These are phyloP conservation scores for Tylopilus sp. DNA, from an alignment of 1,284 basidiomycete genomes.

Conservation along the genomic window DNA sequence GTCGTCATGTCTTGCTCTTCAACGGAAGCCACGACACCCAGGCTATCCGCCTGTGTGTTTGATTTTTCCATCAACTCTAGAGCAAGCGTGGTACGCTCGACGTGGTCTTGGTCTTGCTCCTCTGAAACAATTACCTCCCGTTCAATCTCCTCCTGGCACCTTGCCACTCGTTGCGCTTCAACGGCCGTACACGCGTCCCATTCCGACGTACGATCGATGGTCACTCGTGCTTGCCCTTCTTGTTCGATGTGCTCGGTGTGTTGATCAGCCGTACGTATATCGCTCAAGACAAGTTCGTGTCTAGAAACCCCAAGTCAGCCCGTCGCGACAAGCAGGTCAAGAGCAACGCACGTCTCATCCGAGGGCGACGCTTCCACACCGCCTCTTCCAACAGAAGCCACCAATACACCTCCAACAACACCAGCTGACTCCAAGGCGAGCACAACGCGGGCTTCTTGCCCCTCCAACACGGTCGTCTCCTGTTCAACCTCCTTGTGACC, in stretches of 20 bases:
- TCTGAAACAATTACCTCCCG: neutral
- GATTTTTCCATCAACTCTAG: neutral
- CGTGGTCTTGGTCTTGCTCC: neutral
- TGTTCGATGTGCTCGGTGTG: neutral
- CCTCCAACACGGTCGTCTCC: neutral
- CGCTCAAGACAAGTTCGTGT: neutral
- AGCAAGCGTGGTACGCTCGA: neutral
- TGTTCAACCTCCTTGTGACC: neutral
- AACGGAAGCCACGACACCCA: neutral
- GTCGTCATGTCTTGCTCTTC: neutral
- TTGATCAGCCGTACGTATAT: neutral
- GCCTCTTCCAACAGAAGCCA: neutral
- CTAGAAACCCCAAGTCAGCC: constrained; percentile 3
- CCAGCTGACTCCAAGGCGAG: neutral
- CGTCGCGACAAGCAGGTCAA: neutral
- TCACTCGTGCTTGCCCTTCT: neutral
- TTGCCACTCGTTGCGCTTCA: neutral
- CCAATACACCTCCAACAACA: neutral
- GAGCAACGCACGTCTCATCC: constrained; percentile 8
- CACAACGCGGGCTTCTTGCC: too few relatives aligned
- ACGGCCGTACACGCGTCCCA: neutral
- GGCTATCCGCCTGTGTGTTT: neutral
- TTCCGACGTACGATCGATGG: neutral
- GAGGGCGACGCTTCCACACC: neutral
- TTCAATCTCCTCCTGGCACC: neutral